phyloP scores from a whole-genome alignment of 495 filamentous ascomycete genomes.

The Penicillium lividum region DNA sequence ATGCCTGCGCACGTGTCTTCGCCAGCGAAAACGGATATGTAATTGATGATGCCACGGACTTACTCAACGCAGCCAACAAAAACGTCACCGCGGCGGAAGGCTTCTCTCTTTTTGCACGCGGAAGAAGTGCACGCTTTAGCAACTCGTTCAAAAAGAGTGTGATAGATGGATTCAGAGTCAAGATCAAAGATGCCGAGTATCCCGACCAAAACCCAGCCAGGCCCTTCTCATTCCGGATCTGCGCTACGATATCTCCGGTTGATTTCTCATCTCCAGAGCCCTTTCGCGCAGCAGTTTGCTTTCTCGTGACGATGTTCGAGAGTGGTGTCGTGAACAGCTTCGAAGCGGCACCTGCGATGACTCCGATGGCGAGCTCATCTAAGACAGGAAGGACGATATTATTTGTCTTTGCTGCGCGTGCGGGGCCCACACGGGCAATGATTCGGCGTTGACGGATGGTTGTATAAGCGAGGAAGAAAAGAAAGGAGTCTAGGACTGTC shows the following conservation, averaged over 20 bases:
- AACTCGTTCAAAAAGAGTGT: constrained; percentile 82
- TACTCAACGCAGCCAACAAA: constrained; percentile 77
- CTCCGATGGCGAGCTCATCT: constrained; percentile 77
- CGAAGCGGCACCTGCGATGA: constrained; percentile 74
- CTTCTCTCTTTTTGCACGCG: constrained; percentile 49
- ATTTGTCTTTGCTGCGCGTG: constrained; percentile 39
- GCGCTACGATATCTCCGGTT: constrained; percentile 59
- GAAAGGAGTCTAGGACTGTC: constrained; percentile 72
- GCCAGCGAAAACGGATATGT: constrained; percentile 89
- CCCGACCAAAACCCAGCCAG: constrained; percentile 85
- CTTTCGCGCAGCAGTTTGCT: constrained; percentile 64
- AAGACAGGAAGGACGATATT: constrained; percentile 57
- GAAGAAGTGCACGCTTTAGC: constrained; percentile 60
- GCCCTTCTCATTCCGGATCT: constrained; percentile 72
- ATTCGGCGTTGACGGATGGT: constrained; percentile 65
- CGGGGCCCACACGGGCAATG: constrained; percentile 34
- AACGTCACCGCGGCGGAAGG: constrained; percentile 61
- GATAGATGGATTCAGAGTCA: constrained; percentile 84
- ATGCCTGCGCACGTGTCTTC: constrained; percentile 71
- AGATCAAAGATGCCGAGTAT: constrained; percentile 75
- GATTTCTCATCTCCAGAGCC: constrained; percentile 9
- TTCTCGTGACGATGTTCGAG: constrained; percentile 78
- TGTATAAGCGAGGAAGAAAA: constrained; percentile 85
- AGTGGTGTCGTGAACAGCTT: constrained; percentile 81
- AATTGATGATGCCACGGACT: constrained; percentile 73